Percentiles rank a stretch among this genome's conserved stretches.
Conservation (phyloP, 1,139 yeast species). For the Debaryomycetaceae sp. region DNA sequence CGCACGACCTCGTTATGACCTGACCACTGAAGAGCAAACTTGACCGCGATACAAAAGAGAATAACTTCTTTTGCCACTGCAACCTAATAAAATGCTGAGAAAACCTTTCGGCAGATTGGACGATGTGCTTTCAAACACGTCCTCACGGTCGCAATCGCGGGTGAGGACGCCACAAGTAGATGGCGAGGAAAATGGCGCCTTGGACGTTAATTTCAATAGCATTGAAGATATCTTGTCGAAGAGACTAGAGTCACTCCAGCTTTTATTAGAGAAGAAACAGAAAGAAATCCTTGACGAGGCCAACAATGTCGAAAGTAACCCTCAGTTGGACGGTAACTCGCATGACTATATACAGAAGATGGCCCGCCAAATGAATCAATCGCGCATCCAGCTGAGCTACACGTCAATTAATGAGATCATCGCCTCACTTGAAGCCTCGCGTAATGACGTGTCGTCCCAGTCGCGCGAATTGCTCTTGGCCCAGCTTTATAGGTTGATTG, state of each 20-base stretch:
- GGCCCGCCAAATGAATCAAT: conserved; percentile 28
- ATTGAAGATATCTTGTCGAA: conserved; percentile 38
- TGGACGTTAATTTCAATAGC: conserved; percentile 36
- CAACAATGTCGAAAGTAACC: conserved; percentile 5
- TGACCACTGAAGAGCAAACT: too few relatives aligned
- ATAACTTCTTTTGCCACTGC: too few relatives aligned
- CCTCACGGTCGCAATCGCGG: conserved; percentile 35
- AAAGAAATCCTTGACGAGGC: conserved; percentile 11
- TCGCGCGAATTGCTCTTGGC: conserved; percentile 51
- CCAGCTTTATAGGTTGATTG: conserved; percentile 46
- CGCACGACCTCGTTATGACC: not conserved
- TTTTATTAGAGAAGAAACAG: conserved; percentile 13
- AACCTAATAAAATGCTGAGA: conserved; percentile 2
- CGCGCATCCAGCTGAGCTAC: conserved; percentile 32
- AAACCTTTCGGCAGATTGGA: conserved; percentile 11
- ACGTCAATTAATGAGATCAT: conserved; percentile 41
- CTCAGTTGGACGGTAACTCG: conserved; percentile 4
- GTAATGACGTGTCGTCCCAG: conserved; percentile 43
- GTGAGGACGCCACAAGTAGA: conserved; percentile 42
- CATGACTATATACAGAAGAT: conserved; percentile 29
- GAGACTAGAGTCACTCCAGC: conserved; percentile 33
- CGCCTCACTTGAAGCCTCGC: conserved; percentile 31
- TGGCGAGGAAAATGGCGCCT: conserved; percentile 39
- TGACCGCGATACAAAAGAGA: too few relatives aligned
- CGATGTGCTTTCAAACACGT: conserved; percentile 18